Base-by-base conservation (phyloP, 2,329 filamentous ascomycete species). In the Elsinoe fawcettii region DNA sequence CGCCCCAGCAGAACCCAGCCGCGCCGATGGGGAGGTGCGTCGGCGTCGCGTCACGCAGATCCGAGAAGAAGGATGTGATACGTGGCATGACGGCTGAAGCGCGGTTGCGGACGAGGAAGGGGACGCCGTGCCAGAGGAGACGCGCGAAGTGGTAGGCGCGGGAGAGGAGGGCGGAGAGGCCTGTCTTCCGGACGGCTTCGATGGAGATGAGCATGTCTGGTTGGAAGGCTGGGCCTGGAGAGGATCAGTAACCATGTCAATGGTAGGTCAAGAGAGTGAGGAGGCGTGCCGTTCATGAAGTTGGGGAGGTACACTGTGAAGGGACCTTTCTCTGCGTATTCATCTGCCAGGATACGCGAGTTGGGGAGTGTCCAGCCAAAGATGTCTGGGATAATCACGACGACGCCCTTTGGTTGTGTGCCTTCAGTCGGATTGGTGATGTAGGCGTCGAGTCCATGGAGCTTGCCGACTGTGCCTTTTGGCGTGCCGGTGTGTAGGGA, bases 351-450 rank as follows among this genome's bases (percentile, higher is more conserved):
- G 16, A 73, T 67, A 12, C 67, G 62, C 36, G 66, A 70, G 63
- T 73, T 73, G 11, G 66, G 65, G 12, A 71, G 60, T 2, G 60
- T 61, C 63, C 66, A 69, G 16, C 70, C 71, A 56, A 73, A 73
- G 6, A 69, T 66, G 59, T 73, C 70, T 5, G 71, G 67, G 16
- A 73, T 64, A 54, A 73, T 71, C 22, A 72, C 65, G 9, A 73
- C 63, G 43, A 71, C 64, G 51, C 69, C 71, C 56, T 67, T 70
- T 2, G 66, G 63, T 3, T 51, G 20, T 16, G 56, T 53, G 30
- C 64, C 65, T n/a, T 62, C 59, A 3, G 66, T 63, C 5, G 71
- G 66, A 25, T 68, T 63, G 25, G 71, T 66, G 41, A 73, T 60
- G 59, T 73, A 73, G 60, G 66, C 67, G 54, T 71, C 67, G 14